Conservation (phyloP, 176 grass and related monocot species). For the Luzula sylvatica region DNA sequence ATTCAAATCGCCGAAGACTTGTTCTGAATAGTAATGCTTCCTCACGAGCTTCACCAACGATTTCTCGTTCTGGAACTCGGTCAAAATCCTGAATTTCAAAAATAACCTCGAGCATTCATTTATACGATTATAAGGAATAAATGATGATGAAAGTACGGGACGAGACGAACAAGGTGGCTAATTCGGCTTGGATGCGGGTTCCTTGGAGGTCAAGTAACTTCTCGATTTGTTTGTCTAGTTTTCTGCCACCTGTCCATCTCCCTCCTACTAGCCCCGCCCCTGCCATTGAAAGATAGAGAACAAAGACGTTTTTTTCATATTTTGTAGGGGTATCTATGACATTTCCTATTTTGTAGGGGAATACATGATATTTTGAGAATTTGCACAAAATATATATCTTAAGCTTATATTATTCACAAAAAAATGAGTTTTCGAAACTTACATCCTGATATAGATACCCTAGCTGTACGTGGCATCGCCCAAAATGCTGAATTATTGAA, state of each 20-base stretch:
- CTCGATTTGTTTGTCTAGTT: constrained; percentile 12
- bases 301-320: neutral
- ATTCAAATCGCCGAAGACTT: constrained; percentile 62
- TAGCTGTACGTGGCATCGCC: constrained; percentile 5
- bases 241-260: constrained; percentile 23
- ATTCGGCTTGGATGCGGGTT: constrained; percentile 28
- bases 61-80: constrained; percentile 40
- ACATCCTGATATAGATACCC: constrained; percentile 17
- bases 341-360: neutral
- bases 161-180: constrained; percentile 30
- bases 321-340: neutral
- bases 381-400: neutral
- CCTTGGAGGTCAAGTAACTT: constrained; percentile 22
- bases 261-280: constrained; percentile 17
- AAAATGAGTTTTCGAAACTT: constrained; percentile 2
- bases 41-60: constrained; percentile 34
- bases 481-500: constrained; percentile 10
- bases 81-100: constrained; percentile 37
- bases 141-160: neutral
- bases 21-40: constrained; percentile 56
- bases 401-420: neutral
- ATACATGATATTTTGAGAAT: neutral
- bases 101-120: neutral
- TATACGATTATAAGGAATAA: too few species aligned
- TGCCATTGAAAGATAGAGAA: constrained; percentile 9